phyloP scores from a whole-genome alignment of 2,329 filamentous ascomycete species.

The Onygenales sp. region DNA sequence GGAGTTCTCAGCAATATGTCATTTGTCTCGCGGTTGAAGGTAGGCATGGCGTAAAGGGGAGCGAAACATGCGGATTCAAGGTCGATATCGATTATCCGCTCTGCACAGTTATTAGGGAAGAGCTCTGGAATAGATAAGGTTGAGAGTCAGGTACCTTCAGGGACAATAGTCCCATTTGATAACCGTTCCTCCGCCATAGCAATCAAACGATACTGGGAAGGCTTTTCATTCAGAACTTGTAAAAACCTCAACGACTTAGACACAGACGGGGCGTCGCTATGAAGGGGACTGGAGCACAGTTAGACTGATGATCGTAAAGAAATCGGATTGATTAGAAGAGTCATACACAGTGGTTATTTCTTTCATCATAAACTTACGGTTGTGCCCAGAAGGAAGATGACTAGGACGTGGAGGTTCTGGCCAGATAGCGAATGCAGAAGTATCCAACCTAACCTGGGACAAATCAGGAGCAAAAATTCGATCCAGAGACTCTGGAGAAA shows the following conservation, averaged over 20 bases:
- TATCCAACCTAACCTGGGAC: conserved; percentile 1
- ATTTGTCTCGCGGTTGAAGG: neutral
- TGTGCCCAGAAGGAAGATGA: conserved; percentile 1
- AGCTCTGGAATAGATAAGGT: neutral
- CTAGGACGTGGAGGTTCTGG: neutral
- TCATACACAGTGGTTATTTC: neutral
- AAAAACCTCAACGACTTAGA: neutral
- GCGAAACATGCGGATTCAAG: neutral
- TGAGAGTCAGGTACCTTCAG: neutral
- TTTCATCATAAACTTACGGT: neutral
- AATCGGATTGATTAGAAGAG: neutral
- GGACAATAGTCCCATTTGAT: neutral
- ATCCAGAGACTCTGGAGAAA: conserved; percentile 1
- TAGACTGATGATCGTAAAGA: neutral
- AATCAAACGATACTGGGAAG: conserved; percentile 1
- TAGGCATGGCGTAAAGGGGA: conserved; percentile 3
- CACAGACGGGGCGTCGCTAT: neutral
- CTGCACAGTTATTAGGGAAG: neutral
- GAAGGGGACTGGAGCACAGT: neutral
- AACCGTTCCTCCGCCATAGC: neutral
- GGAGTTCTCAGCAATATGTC: neutral
- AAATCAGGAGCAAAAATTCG: conserved; percentile 2
- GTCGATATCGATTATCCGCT: neutral
- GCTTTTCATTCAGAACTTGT: neutral
- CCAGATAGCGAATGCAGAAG: conserved; percentile 2